phyloP scores from a whole-genome alignment of 148 eudicot species.

The Selenicereus undatus region DNA sequence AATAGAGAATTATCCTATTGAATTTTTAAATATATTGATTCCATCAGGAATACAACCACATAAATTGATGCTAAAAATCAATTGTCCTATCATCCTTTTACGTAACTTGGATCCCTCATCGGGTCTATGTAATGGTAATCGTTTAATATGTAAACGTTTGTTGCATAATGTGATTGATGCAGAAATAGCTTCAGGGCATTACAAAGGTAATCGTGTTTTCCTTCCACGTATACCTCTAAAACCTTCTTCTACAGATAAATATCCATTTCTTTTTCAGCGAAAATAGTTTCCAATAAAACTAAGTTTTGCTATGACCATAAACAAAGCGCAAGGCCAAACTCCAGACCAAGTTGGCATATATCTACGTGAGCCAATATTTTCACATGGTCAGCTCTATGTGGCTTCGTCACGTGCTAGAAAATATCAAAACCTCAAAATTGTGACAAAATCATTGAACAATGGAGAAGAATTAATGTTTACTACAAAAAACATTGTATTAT shows the following conservation, averaged over 20 bases:
- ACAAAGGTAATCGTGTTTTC: neutral
- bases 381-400: slow-evolving; percentile 19
- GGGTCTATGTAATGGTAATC: slow-evolving; percentile 15
- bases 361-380: neutral
- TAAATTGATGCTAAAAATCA: slow-evolving; percentile 7
- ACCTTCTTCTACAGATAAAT: neutral
- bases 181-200: neutral
- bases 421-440: neutral
- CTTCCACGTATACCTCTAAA: neutral
- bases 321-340: too few relatives aligned
- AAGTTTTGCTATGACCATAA: neutral
- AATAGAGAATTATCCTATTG: neutral
- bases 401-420: slow-evolving; percentile 13
- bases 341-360: too few relatives aligned
- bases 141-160: neutral
- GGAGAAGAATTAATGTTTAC: too few relatives aligned
- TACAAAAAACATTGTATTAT: too few relatives aligned
- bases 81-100: slow-evolving; percentile 11
- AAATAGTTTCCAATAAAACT: slow-evolving; percentile 5
- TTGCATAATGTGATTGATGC: neutral
- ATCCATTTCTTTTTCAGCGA: neutral
- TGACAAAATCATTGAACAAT: neutral
- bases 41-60: slow-evolving; percentile 17
- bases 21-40: slow-evolving; percentile 12
- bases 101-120: neutral